These are phyloP conservation scores for Ochromonas danica DNA, from an alignment of 108 stramenopile genomes.

Conservation along the genomic window DNA sequence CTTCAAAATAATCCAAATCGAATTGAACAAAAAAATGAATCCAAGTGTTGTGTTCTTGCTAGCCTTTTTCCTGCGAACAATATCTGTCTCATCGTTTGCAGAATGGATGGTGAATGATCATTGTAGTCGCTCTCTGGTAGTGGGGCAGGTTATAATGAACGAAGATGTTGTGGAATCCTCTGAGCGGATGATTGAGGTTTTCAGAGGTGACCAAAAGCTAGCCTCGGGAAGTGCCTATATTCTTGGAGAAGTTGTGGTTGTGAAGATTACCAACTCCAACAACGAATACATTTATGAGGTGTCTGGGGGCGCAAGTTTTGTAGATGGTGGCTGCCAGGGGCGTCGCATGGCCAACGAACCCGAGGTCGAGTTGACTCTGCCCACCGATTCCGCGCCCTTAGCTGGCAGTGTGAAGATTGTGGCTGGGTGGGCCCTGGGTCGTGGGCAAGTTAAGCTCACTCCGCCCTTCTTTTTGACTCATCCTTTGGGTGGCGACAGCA, in stretches of 20 bases:
- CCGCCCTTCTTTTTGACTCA: no score
- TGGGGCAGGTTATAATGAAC: not conserved
- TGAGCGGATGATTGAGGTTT: not conserved
- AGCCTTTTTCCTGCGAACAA: no score
- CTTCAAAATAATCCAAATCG: no score
- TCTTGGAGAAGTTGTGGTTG: not conserved
- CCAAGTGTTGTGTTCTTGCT: no score
- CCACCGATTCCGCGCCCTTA: not conserved
- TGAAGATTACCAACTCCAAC: not conserved
- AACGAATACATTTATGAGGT: not conserved
- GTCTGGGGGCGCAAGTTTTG: not conserved
- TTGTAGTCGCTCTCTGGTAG: not conserved
- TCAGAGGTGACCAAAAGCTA: not conserved
- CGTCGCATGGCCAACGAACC: not conserved
- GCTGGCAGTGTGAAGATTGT: no score
- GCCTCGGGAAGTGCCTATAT: not conserved
- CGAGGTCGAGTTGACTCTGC: not conserved
- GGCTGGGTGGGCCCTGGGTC: no score
- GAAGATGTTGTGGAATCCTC: not conserved
- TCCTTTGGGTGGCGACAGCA: no score
- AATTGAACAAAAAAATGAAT: no score
- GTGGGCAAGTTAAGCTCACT: no score
- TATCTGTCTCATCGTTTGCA: no score
- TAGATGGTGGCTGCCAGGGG: not conserved
- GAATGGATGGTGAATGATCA: not conserved